Conservation (phyloP, 352 stramenopile species). For the Thalassiosira gravida region DNA sequence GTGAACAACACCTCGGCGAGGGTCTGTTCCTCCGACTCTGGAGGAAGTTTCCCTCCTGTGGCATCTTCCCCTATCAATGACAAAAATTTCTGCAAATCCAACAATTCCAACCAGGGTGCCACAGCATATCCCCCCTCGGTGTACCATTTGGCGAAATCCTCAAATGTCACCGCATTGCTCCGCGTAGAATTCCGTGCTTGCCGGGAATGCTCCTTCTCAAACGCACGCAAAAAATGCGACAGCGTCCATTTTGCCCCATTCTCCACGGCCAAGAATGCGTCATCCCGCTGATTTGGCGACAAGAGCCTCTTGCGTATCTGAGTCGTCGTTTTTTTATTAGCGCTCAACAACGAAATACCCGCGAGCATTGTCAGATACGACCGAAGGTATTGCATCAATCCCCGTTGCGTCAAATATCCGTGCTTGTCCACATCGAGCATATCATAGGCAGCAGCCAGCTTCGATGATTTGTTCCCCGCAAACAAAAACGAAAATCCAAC, state of each 20-base stretch:
- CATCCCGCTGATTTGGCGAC: conserved; percentile 30
- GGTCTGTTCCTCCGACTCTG: conserved; percentile 14
- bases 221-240: conserved; percentile 69
- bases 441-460: conserved; percentile 85
- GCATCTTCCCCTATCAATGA: conserved; percentile 61
- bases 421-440: conserved; percentile 86
- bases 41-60: conserved; percentile 11
- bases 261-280: conserved; percentile 69
- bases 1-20: conserved; percentile 74
- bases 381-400: conserved; percentile 92
- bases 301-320: conserved; percentile 56
- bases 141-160: conserved; percentile 95
- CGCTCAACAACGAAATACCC: conserved; percentile 74
- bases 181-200: conserved; percentile 26
- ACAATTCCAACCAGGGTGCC: conserved; percentile 94
- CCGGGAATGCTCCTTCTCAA: conserved; percentile 31
- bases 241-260: conserved; percentile 81
- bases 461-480: conserved; percentile 86
- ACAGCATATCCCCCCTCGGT: conserved; percentile 92
- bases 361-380: conserved; percentile 94
- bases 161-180: conserved; percentile 88
- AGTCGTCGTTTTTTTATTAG: conserved; percentile 49
- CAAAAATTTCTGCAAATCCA: conserved; percentile 93
- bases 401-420: conserved; percentile 88
- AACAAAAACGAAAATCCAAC: conserved; percentile 85